A percentile compares a stretch with the other conserved stretches of the same genome.
phyloP scores from a whole-genome alignment of 208 protist genomes.

The Crithidia expoeki region DNA sequence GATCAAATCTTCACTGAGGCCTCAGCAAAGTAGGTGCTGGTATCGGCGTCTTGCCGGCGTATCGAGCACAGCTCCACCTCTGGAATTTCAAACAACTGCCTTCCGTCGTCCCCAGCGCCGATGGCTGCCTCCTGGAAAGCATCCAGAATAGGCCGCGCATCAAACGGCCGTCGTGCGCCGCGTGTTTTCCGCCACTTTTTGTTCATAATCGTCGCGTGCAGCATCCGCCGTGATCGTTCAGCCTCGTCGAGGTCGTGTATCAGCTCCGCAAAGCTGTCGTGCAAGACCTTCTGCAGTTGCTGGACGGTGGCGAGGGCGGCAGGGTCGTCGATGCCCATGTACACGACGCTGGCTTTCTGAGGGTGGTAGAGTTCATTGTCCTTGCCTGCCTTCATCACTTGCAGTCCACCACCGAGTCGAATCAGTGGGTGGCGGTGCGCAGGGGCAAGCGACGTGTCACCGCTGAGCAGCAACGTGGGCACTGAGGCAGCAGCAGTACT shows the following conservation, averaged over 20 bases:
- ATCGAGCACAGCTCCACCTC: conserved; percentile 46
- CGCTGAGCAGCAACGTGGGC: conserved; percentile 27
- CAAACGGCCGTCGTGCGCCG: conserved; percentile 32
- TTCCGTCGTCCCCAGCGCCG: conserved; percentile 27
- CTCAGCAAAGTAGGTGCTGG: conserved; percentile 38
- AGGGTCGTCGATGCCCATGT: conserved; percentile 68
- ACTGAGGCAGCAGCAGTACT: not conserved
- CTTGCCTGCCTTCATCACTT: conserved; percentile 46
- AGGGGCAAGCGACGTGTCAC: not conserved
- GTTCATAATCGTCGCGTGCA: conserved; percentile 86
- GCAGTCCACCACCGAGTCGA: conserved; percentile 48
- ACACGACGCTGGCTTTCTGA: conserved; percentile 68
- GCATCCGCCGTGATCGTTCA: conserved; percentile 32
- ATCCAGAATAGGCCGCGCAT: conserved; percentile 43
- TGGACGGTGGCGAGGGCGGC: conserved; percentile 31
- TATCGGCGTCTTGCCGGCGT: conserved; percentile 22
- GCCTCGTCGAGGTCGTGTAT: conserved; percentile 46
- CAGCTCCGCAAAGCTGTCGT: conserved; percentile 60
- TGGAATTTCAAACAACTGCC: conserved; percentile 26
- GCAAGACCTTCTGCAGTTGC: conserved; percentile 51
- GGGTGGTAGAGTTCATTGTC: conserved; percentile 28
- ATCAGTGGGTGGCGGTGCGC: conserved; percentile 28
- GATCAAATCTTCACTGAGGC: conserved; percentile 29
- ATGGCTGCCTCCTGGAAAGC: conserved; percentile 27
- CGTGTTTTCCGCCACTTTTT: conserved; percentile 64